Conservation (phyloP, 257 asterid genomes). For the Striga asiatica region DNA sequence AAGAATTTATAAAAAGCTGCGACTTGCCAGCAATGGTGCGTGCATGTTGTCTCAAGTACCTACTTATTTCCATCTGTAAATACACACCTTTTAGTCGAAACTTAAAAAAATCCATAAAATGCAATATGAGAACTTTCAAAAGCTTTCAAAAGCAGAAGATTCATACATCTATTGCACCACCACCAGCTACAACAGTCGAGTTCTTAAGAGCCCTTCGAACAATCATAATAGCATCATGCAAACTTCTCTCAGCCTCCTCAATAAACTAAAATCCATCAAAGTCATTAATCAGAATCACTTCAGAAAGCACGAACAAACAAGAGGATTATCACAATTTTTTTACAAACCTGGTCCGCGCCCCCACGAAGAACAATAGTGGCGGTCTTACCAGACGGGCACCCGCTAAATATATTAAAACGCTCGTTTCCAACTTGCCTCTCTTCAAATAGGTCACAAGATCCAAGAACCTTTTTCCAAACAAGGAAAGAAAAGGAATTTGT, state of each 20-base stretch:
- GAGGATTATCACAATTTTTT: background rate
- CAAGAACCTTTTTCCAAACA: constrained; percentile 61
- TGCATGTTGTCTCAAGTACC: constrained; percentile 81
- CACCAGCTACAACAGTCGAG: constrained; percentile 88
- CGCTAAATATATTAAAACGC: constrained; percentile 83
- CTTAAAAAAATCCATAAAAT: background rate
- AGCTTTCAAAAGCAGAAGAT: constrained; percentile 3
- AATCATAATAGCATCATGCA: constrained; percentile 74
- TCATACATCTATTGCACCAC: constrained; percentile 90
- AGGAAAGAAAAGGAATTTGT: background rate
- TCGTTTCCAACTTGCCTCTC: constrained; percentile 95
- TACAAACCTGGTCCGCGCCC: constrained; percentile 89
- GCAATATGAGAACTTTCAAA: background rate
- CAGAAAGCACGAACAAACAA: background rate
- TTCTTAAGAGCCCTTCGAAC: constrained; percentile 78
- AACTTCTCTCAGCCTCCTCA: constrained; percentile 68
- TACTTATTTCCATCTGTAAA: constrained; percentile 78
- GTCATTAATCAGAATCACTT: constrained; percentile 11
- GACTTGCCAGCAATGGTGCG: constrained; percentile 79
- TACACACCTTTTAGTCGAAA: too few relatives aligned
- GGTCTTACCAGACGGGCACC: constrained; percentile 75
- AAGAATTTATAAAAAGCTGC: constrained; percentile 77
- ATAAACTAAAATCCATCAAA: constrained; percentile 31
- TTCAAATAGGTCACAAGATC: constrained; percentile 80
- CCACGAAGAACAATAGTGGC: constrained; percentile 97